A percentile compares a stretch with the other conserved stretches of the same genome.
Conservation (phyloP, 257 asterid genomes). For the Solanum chilense region DNA sequence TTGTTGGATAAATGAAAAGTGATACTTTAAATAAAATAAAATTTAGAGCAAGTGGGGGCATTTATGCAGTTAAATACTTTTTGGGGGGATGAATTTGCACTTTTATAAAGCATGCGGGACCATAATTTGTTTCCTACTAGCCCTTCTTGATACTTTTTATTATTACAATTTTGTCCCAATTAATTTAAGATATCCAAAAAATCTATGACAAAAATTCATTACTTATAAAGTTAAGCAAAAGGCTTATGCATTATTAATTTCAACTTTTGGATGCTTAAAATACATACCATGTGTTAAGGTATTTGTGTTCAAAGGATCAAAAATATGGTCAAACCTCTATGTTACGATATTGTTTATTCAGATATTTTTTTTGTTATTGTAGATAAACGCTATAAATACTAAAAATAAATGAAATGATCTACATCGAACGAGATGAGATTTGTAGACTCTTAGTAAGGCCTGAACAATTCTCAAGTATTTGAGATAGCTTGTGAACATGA, state of each 20-base stretch:
- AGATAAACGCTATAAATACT: background rate
- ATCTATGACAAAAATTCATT: background rate
- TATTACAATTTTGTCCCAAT: background rate
- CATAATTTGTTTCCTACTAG: constrained; percentile 16
- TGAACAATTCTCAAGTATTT: background rate
- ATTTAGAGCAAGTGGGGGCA: constrained; percentile 26
- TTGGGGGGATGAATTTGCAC: constrained; percentile 32
- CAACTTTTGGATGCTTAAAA: background rate
- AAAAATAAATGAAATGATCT: background rate
- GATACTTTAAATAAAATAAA: constrained; percentile 18
- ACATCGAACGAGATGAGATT: background rate
- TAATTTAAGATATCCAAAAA: constrained; percentile 6
- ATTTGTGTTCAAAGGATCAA: background rate
- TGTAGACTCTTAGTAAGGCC: background rate
- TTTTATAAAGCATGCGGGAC: constrained; percentile 10
- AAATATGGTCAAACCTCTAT: background rate
- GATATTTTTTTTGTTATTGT: background rate
- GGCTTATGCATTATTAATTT: background rate
- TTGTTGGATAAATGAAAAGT: background rate
- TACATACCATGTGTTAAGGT: background rate
- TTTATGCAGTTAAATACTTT: constrained; percentile 2
- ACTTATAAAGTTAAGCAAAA: background rate
- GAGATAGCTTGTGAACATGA: background rate
- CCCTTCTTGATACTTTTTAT: constrained; percentile 5
- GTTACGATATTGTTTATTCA: background rate